phyloP scores from a whole-genome alignment of 805 yeast species.

The Hagleromyces aurorensis region DNA sequence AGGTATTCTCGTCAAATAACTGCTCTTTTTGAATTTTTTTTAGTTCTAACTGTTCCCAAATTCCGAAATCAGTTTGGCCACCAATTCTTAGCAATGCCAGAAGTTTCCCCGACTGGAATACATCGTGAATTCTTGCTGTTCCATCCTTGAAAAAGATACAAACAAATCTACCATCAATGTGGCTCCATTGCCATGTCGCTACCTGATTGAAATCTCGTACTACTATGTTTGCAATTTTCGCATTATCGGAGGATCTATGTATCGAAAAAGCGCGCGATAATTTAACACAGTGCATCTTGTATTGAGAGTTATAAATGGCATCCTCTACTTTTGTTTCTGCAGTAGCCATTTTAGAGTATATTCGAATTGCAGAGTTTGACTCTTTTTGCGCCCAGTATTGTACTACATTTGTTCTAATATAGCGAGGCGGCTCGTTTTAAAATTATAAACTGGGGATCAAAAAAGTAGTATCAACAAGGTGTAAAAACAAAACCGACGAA shows the following conservation, averaged over 20 bases:
- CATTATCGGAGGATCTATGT: slow-evolving; percentile 13
- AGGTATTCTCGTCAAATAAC: neutral
- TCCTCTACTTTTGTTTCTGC: no score
- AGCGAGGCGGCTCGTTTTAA: no score
- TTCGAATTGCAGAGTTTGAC: no score
- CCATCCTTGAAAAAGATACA: slow-evolving; percentile 42
- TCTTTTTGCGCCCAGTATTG: no score
- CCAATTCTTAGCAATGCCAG: slow-evolving; percentile 16
- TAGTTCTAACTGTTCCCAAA: slow-evolving; percentile 25
- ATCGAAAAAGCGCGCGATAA: slow-evolving; percentile 13
- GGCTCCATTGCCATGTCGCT: slow-evolving; percentile 21
- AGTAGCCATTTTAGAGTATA: no score
- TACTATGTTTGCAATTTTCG: slow-evolving; percentile 14
- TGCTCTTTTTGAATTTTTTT: slow-evolving; percentile 1
- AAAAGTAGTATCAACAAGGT: slow-evolving; percentile 2
- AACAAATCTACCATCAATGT: slow-evolving; percentile 30
- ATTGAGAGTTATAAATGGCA: slow-evolving; percentile 16
- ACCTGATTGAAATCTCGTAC: slow-evolving; percentile 17
- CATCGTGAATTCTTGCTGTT: slow-evolving; percentile 43
- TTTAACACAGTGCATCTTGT: slow-evolving; percentile 11
- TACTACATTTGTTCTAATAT: no score
- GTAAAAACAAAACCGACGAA: no score
- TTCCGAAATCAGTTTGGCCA: slow-evolving; percentile 7
- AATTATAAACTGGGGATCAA: no score
- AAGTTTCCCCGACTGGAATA: slow-evolving; percentile 19